Base-by-base conservation (phyloP, 768 basidiomycete genomes). In the Russula abietina region DNA sequence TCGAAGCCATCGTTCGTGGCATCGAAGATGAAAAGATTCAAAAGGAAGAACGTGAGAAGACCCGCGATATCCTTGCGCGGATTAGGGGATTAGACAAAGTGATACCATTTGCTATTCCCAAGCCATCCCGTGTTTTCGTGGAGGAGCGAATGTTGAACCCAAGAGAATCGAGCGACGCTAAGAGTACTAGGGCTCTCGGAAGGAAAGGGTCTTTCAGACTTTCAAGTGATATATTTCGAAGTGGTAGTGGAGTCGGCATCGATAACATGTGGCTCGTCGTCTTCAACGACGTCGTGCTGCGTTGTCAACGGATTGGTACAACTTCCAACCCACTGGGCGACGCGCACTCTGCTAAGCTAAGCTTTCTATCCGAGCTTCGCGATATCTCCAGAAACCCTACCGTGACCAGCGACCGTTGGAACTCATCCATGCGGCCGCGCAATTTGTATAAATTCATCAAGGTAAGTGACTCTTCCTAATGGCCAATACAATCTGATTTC, bases 11-110 rank as follows among this genome's bases (percentile, higher is more conserved):
- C 69, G 96, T 99, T 54, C 83, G 96, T 50, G 91, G 89, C 65
- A 98, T 99, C 60, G 96, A 99, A 73, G 94, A 98, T 69, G 94
- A 98, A 78, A 98, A 98, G 79, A 89, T 93, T 59, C 89, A 91
- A 72, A 91, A 93, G 74, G 96, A 98, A 71, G 93, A 96, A 72
- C 85, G 95, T 33, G 93, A 97, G 75, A 90, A 89, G 78, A 97
- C 95, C 3, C 80, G 96, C 19, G 96, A 99, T 73, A 88, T 92
- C 2, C 90, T 97, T 68, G 97, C 95, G 3, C 86, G 97, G 9
- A 98, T 99, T 28, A 96, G 98, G 61, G 96, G 96, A 2, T 75
- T 99, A 54, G 94, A 98, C 72, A 93, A 91, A 72, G 93, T 92
- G 72, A 87, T 88, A 73, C 93, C 94, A 70, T 78, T 99, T 51